A percentile compares a stretch with the other conserved stretches of the same genome.
phyloP scores from a whole-genome alignment of 192 early-diverging fungal species.

The Coemansia sp. region DNA sequence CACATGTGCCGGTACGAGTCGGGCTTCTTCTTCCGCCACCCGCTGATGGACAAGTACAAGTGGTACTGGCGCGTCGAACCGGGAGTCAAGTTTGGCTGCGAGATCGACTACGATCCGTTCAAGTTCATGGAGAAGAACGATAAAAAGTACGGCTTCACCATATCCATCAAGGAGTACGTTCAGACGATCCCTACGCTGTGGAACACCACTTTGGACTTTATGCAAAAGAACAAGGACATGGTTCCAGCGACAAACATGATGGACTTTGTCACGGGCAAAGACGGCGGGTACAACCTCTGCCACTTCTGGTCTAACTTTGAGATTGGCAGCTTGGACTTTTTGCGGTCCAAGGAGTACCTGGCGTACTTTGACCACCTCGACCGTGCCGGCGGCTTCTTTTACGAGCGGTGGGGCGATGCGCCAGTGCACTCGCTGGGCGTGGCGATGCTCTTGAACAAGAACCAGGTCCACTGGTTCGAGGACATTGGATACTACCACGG shows the following conservation, averaged over 20 bases:
- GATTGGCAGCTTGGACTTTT: constrained; percentile 75
- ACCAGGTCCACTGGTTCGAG: constrained; percentile 70
- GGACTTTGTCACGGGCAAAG: constrained; percentile 32
- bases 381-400: constrained; percentile 83
- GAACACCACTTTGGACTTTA: constrained; percentile 25
- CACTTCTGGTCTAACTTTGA: constrained; percentile 93
- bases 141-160: constrained; percentile 42
- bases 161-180: constrained; percentile 22
- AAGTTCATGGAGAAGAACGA: constrained; percentile 34
- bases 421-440: constrained; percentile 72
- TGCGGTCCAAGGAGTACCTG: constrained; percentile 60
- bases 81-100: constrained; percentile 47
- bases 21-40: constrained; percentile 44
- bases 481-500: constrained; percentile 69
- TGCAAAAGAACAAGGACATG: constrained; percentile 23
- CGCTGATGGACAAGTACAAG: constrained; percentile 35
- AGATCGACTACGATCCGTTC: constrained; percentile 53
- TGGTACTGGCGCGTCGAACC: constrained; percentile 59
- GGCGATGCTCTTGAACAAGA: constrained; percentile 56
- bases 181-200: constrained; percentile 42
- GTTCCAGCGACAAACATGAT: constrained; percentile 26
- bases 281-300: constrained; percentile 63
- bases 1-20: constrained; percentile 48
- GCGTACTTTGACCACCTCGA: constrained; percentile 77
- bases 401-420: constrained; percentile 72